These are phyloP conservation scores for Candida verbasci DNA, from an alignment of 805 yeast species.

Conservation along the genomic window DNA sequence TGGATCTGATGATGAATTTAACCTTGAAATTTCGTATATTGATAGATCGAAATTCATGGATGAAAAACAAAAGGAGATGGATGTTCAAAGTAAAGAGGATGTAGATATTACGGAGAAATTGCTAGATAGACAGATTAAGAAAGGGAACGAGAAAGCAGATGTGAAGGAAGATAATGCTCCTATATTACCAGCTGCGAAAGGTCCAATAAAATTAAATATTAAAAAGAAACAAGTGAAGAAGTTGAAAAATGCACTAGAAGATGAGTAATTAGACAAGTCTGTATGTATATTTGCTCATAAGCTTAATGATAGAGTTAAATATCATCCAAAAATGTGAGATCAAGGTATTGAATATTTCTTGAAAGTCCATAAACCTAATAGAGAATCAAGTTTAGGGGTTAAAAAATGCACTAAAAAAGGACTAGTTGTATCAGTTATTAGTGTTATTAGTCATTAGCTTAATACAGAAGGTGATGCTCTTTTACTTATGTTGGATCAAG, in stretches of 20 bases:
- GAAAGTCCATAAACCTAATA: constrained; percentile 14
- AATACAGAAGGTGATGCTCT: too few species aligned
- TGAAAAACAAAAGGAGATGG: background rate
- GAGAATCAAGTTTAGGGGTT: constrained; percentile 7
- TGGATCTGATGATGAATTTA: constrained; percentile 22
- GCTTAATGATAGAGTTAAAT: too few species aligned
- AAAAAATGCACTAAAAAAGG: background rate
- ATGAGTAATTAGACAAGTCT: background rate
- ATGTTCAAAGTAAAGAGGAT: background rate
- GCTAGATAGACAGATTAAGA: constrained; percentile 51
- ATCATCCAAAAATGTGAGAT: too few species aligned
- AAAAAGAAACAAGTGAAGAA: constrained; percentile 10
- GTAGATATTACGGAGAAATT: constrained; percentile 15
- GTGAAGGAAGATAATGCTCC: background rate
- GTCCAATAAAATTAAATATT: constrained; percentile 18
- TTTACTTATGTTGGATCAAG: too few species aligned
- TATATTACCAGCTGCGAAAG: constrained; percentile 7
- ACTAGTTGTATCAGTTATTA: background rate
- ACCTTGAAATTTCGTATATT: constrained; percentile 27
- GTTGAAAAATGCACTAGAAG: background rate
- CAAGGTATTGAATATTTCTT: too few species aligned
- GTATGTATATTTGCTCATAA: background rate
- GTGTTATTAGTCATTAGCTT: background rate
- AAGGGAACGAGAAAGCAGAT: constrained; percentile 37
- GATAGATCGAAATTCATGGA: constrained; percentile 12